Evolutionary conservation across 768 basidiomycete species (phyloP), one percentile per base, ranked within the genome.

Genomic region (Lentinula edodes): DNA sequence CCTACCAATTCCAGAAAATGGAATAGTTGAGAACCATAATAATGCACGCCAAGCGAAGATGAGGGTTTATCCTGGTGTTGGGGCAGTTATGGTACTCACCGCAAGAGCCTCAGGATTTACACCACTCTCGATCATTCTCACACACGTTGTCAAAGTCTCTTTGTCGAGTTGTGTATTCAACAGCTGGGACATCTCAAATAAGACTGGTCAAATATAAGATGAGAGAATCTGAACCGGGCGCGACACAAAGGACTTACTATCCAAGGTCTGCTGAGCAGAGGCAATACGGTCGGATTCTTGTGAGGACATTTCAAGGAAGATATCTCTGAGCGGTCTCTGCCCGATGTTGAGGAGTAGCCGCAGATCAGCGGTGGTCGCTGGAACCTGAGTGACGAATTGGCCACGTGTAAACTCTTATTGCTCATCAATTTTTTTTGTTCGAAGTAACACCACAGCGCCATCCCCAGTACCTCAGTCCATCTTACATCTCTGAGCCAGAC

Each of bases 91-190:
- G 67, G 73, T 15, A 75, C 87, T 59, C 70, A 95, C 94, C 66
- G 93, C 94, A 51, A 96, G 79, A 0, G 93, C 93, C 68, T 95
- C 93, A 10, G 94, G 92, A 72, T 95, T 96, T 52, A 90, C 91
- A 16, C 94, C 94, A 63, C 85, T 88, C 75, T 96, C 94, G 66
- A 96, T 93, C 89, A 96, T 88, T 43, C 87, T 83, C 23, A 96
- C 86, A 71, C 94, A 96, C 28, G 90, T 94, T 39, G 90, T 92
- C n/a, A 96, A 83, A 2, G 91, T 92, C 70, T 93, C 90, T 68
- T 90, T 92, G 76, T 95, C 93, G 45, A 96, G 80, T 61, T 88
- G 85, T 0, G 94, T 95, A 64, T 94, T 90, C 54, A 96, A 75
- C 51, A 95, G 74, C 74, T 94, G 91, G 18, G 94, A 93, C 60